phyloP scores from a whole-genome alignment of 306 rosid genomes.

The Arachis stenosperma region DNA sequence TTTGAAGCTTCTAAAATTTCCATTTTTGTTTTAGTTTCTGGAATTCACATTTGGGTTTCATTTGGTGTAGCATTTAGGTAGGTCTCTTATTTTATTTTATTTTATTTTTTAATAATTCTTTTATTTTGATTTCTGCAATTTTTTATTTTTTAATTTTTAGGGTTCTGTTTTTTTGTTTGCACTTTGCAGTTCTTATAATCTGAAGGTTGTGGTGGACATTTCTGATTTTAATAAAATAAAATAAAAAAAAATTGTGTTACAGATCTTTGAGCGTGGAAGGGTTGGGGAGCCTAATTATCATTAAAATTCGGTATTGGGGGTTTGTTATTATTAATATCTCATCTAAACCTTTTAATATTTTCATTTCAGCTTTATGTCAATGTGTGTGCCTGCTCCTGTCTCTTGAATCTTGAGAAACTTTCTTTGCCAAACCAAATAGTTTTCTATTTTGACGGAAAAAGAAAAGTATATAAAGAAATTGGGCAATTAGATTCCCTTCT shows the following conservation, averaged over 20 bases:
- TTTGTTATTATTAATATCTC: conserved; percentile 23
- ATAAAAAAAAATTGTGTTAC: background rate
- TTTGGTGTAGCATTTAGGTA: background rate
- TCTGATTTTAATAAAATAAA: conserved; percentile 35
- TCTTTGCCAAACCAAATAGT: background rate
- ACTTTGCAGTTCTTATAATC: conserved; percentile 3
- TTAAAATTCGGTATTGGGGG: conserved; percentile 39
- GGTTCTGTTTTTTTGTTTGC: conserved; percentile 12
- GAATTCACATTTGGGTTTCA: conserved; percentile 33
- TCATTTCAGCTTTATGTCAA: conserved; percentile 14
- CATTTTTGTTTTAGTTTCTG: conserved; percentile 3
- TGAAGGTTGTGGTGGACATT: conserved; percentile 29
- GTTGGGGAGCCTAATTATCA: conserved; percentile 28
- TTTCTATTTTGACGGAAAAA: too few species aligned
- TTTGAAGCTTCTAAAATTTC: conserved; percentile 26
- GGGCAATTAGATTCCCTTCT: conserved; percentile 1
- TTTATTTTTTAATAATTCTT: background rate
- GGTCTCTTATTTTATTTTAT: background rate
- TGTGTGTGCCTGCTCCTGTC: background rate
- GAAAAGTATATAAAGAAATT: background rate
- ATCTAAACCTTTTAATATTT: background rate
- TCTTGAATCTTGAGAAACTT: conserved; percentile 35
- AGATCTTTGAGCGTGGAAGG: conserved; percentile 42
- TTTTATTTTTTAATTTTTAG: background rate
- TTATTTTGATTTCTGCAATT: background rate